Evolutionary conservation across 1,139 yeast genomes (phyloP), one percentile per base, ranked within the genome.

Genomic region (Groenewaldozyma sp.): DNA sequence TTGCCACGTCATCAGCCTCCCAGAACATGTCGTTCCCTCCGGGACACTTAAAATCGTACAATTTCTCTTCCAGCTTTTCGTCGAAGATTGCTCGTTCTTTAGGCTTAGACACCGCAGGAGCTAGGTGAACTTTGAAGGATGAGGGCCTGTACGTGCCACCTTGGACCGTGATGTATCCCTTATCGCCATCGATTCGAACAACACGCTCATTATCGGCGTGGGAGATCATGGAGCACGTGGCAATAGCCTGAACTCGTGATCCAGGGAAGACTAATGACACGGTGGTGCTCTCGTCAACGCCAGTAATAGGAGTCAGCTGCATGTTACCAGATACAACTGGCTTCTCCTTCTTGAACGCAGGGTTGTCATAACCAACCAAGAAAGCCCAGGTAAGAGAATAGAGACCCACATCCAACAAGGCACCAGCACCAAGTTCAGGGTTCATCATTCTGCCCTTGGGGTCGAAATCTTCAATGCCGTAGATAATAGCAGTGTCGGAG

Each of bases 341-440:
- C 4, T 52, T 46, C 31, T 47, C 38, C 10, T 46, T 27, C 40
- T 51, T 44, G 42, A 57, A 53, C 24, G 49, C 54, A 3, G 63
- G 63, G 37, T 55, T 55, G 14, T 52, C 49, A 40, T 50, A 57
- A 31, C 57, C 48, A 26, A 56, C 47, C 31, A 61, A 35, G 33
- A 61, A 48, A 2, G 58, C 49, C 61, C 76, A 48, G 5, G 78
- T 75, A 40, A 75, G 51, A 4, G 77, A 63, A 49, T 77, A 77
- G 35, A 76, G 67, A 1, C 83, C 82, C 43, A 76, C 62, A 50
- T 76, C 83, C 47, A 76, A 65, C 36, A 75, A 54, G 0, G 78
- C 75, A 28, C 83, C 82, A 10, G 78, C 82, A 7, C 77, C 82
- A 31, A 74, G 64, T 52, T 45, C 76, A 50, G 40, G 66, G 51